Conservation (phyloP, 1,139 yeast species). For the Nematodospora anomalae region DNA sequence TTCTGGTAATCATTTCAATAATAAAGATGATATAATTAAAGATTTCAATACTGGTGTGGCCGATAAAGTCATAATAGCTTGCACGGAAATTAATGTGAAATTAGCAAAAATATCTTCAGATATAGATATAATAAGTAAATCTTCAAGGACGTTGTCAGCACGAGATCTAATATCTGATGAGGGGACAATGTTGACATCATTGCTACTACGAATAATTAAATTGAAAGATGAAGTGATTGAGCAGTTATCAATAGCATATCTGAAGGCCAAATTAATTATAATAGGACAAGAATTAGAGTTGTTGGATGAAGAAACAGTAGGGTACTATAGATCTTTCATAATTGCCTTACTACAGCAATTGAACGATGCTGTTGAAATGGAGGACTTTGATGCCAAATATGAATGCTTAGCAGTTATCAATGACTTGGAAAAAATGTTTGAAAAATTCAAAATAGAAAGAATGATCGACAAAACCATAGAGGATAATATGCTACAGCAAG, state of each 20-base stretch:
- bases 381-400: constrained; percentile 51
- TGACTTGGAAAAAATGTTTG: constrained; percentile 65
- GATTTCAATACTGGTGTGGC: constrained; percentile 50
- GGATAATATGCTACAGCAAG: constrained; percentile 8
- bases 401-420: constrained; percentile 61
- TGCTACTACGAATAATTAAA: constrained; percentile 49
- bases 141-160: constrained; percentile 43
- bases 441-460: constrained; percentile 43
- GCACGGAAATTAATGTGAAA: constrained; percentile 47
- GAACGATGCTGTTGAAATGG: constrained; percentile 47
- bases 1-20: constrained; percentile 40
- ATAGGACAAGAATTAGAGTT: constrained; percentile 56
- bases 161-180: constrained; percentile 55
- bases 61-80: constrained; percentile 46
- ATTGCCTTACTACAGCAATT: constrained; percentile 52
- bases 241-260: constrained; percentile 52
- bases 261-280: constrained; percentile 54
- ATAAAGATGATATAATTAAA: constrained; percentile 31
- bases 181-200: constrained; percentile 55
- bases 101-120: constrained; percentile 45
- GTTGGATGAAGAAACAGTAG: constrained; percentile 39
- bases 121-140: constrained; percentile 46
- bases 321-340: constrained; percentile 53
- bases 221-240: constrained; percentile 51
- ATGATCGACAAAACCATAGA: constrained; percentile 22